A percentile compares a stretch with the other conserved stretches of the same genome.
These are phyloP conservation scores for Phytophthora litchii DNA, from an alignment of 352 stramenopile genomes.

Conservation along the genomic window DNA sequence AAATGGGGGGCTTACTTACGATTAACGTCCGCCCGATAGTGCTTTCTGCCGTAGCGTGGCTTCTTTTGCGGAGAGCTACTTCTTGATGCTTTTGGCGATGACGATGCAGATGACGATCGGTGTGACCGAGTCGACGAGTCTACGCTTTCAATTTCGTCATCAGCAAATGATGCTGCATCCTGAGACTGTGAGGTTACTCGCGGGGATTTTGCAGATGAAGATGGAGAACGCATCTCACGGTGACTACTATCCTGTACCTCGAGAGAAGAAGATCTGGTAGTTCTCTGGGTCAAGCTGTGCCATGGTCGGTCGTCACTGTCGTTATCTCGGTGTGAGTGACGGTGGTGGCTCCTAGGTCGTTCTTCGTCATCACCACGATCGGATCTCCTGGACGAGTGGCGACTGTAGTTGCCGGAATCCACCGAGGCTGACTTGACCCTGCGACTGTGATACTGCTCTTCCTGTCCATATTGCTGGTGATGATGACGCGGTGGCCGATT, in stretches of 20 bases:
- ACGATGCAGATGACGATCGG: constrained; percentile 33
- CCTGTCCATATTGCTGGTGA: constrained; percentile 15
- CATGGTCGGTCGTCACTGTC: constrained; percentile 5
- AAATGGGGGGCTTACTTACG: constrained; percentile 47
- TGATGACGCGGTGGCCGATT: constrained; percentile 10
- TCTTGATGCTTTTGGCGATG: constrained; percentile 39
- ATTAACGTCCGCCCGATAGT: constrained; percentile 73
- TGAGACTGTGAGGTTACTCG: constrained; percentile 19
- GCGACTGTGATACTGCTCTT: constrained; percentile 21
- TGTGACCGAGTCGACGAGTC: constrained; percentile 40
- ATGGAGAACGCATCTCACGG: constrained; percentile 15
- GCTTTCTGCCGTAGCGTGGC: constrained; percentile 69
- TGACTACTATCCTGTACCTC: constrained; percentile 36
- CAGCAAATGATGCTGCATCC: constrained; percentile 31
- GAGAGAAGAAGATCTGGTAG: constrained; percentile 27
- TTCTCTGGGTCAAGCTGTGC: constrained; percentile 19
- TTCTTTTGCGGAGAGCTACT: constrained; percentile 55
- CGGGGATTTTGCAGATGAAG: constrained; percentile 13
- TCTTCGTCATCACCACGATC: constrained; percentile 12
- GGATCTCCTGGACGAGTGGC: constrained; percentile 12
- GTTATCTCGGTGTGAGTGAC: constrained; percentile 14
- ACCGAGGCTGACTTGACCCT: constrained; percentile 20
- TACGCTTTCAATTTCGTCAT: constrained; percentile 33
- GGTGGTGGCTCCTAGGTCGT: constrained; percentile 15
- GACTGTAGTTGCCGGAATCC: constrained; percentile 15